Evolutionary conservation across 2,329 filamentous ascomycete genomes (phyloP).

Genomic region (Calonectria pauciramosa): DNA sequence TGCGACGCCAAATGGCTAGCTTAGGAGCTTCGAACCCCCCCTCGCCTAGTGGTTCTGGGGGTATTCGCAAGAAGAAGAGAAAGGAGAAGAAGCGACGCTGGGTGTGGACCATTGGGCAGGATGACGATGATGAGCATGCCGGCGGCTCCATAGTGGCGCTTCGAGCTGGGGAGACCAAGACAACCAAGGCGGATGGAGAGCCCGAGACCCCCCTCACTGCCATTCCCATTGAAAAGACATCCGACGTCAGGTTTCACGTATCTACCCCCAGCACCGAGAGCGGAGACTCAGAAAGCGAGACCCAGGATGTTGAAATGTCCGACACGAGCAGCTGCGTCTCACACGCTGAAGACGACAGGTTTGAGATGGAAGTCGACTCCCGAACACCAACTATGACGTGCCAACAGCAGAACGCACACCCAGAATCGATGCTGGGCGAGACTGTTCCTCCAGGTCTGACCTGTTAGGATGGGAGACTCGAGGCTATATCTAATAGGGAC

Average conservation of each 20-base stretch:
- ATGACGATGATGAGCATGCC: slow-evolving; percentile 60
- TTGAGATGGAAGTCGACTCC: slow-evolving; percentile 53
- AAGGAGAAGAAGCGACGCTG: slow-evolving; percentile 74
- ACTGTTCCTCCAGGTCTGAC: slow-evolving; percentile 31
- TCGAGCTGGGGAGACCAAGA: slow-evolving; percentile 50
- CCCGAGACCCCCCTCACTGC: slow-evolving; percentile 41
- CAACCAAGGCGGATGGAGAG: slow-evolving; percentile 40
- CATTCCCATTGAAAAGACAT: slow-evolving; percentile 34
- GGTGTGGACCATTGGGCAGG: slow-evolving; percentile 76
- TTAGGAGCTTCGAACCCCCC: slow-evolving; percentile 58
- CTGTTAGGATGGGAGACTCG: slow-evolving; percentile 51
- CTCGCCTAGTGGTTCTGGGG: slow-evolving; percentile 57
- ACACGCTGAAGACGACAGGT: slow-evolving; percentile 46
- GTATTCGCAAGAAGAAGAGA: slow-evolving; percentile 66
- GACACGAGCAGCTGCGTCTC: slow-evolving; percentile 58
- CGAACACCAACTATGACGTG: slow-evolving; percentile 56
- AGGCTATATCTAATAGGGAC: neutral
- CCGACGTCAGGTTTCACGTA: slow-evolving; percentile 38
- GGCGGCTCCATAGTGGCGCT: slow-evolving; percentile 59
- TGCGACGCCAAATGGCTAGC: slow-evolving; percentile 69
- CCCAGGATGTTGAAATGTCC: slow-evolving; percentile 64
- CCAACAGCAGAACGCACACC: neutral
- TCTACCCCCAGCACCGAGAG: slow-evolving; percentile 59
- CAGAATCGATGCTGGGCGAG: slow-evolving; percentile 21
- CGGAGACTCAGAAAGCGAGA: slow-evolving; percentile 47